These are phyloP conservation scores for Fusarium tricinctum DNA, from an alignment of 2,329 filamentous ascomycete genomes.

Conservation along the genomic window DNA sequence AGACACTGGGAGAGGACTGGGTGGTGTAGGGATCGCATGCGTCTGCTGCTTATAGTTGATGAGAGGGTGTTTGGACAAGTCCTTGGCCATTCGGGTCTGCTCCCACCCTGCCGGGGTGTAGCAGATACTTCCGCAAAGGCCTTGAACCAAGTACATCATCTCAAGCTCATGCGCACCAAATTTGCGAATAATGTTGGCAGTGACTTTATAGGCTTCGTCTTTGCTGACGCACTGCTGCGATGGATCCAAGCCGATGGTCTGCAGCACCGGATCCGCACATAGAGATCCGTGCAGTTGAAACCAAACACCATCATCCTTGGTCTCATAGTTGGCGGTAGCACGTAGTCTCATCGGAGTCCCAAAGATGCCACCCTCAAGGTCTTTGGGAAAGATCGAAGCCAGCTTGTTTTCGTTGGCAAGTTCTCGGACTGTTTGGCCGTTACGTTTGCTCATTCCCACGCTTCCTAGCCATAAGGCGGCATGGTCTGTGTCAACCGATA, in stretches of 20 bases:
- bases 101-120: not conserved
- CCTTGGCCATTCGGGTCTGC: constrained; percentile 1
- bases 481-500: not conserved
- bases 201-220: not conserved
- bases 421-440: not conserved
- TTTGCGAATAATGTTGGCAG: not conserved
- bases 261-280: constrained; percentile 55
- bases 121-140: constrained; percentile 5
- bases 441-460: not conserved
- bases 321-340: constrained; percentile 38
- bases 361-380: not conserved
- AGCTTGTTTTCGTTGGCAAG: not conserved
- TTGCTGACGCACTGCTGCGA: not conserved
- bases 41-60: constrained; percentile 10
- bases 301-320: constrained; percentile 1
- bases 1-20: not conserved
- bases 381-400: not conserved
- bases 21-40: not conserved
- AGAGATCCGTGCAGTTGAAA: constrained; percentile 3
- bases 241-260: no score
- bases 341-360: not conserved
- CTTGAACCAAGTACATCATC: constrained; percentile 1
- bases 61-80: not conserved
- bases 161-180: not conserved
- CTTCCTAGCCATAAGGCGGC: constrained; percentile 1